Evolutionary conservation across 2,329 filamentous ascomycete genomes (phyloP).

Genomic region (Diplocarpon mali): DNA sequence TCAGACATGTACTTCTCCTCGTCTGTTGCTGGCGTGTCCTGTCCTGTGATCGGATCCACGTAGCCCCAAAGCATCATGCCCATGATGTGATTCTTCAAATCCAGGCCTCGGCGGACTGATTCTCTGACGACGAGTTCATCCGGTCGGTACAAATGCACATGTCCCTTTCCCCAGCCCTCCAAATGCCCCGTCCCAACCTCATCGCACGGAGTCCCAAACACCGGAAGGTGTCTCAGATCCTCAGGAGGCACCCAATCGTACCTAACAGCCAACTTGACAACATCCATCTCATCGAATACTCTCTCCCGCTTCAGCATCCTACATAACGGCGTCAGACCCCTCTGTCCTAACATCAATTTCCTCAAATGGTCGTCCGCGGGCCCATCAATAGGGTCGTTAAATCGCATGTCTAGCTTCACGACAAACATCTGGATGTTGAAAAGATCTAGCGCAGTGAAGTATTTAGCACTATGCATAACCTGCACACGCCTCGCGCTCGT

Average conservation of each 20-base stretch:
- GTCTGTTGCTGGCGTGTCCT: slow-evolving; percentile 38
- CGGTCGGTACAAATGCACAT: slow-evolving; percentile 38
- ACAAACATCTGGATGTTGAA: slow-evolving; percentile 53
- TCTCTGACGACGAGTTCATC: slow-evolving; percentile 51
- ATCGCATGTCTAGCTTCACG: slow-evolving; percentile 60
- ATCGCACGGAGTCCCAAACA: slow-evolving; percentile 41
- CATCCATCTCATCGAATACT: slow-evolving; percentile 33
- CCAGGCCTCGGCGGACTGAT: slow-evolving; percentile 37
- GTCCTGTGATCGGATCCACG: slow-evolving; percentile 40
- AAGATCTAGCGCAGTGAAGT: slow-evolving; percentile 51
- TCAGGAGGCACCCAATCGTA: slow-evolving; percentile 37
- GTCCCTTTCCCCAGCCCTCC: slow-evolving; percentile 45
- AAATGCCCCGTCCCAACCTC: slow-evolving; percentile 42
- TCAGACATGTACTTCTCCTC: slow-evolving; percentile 43
- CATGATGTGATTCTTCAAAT: slow-evolving; percentile 41
- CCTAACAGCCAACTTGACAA: slow-evolving; percentile 44
- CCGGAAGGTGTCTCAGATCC: slow-evolving; percentile 17
- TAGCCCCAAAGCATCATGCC: slow-evolving; percentile 54
- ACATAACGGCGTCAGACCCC: slow-evolving; percentile 44
- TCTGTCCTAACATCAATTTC: slow-evolving; percentile 49
- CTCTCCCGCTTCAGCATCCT: slow-evolving; percentile 45
- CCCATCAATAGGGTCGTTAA: slow-evolving; percentile 51
- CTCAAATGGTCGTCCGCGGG: slow-evolving; percentile 39
- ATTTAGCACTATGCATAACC: slow-evolving; percentile 38
- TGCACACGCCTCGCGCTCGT: slow-evolving; percentile 43